A percentile compares a stretch with the other conserved stretches of the same genome.
These are phyloP conservation scores for Aspergillus conjunctus DNA, from an alignment of 495 filamentous ascomycete species.

Conservation along the genomic window DNA sequence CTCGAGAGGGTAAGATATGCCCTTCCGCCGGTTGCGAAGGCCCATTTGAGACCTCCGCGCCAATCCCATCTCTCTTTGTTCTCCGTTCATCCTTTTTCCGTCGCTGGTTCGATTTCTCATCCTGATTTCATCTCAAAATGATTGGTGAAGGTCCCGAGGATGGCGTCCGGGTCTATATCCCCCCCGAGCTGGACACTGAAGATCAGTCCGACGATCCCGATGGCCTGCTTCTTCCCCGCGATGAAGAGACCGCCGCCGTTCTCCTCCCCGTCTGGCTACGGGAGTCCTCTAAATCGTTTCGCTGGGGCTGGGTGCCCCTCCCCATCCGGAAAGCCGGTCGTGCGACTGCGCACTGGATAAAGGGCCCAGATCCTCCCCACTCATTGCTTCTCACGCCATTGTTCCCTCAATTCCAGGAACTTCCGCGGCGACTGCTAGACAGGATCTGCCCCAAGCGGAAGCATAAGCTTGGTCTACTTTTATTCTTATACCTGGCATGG, in stretches of 20 bases:
- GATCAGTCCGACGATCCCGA: slow-evolving; percentile 44
- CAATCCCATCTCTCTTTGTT: slow-evolving; percentile 16
- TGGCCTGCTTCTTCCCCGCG: slow-evolving; percentile 36
- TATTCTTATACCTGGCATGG: slow-evolving; percentile 69
- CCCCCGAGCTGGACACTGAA: slow-evolving; percentile 41
- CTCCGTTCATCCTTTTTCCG: slow-evolving; percentile 16
- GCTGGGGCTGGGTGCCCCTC: slow-evolving; percentile 56
- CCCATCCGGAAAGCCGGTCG: slow-evolving; percentile 50
- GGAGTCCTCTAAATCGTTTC: slow-evolving; percentile 56
- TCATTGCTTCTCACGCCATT: slow-evolving; percentile 67
- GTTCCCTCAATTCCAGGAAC: slow-evolving; percentile 68
- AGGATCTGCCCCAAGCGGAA: slow-evolving; percentile 62
- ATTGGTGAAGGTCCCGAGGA: slow-evolving; percentile 41
- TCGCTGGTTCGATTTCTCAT: slow-evolving; percentile 16
- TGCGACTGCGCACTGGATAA: slow-evolving; percentile 62
- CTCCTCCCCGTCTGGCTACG: slow-evolving; percentile 54
- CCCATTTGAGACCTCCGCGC: slow-evolving; percentile 25
- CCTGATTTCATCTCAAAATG: slow-evolving; percentile 31
- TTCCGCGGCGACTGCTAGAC: slow-evolving; percentile 64
- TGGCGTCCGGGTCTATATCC: slow-evolving; percentile 37
- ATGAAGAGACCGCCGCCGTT: slow-evolving; percentile 39
- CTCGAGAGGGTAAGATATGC: slow-evolving; percentile 2
- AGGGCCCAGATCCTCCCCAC: slow-evolving; percentile 67
- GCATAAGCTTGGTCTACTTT: slow-evolving; percentile 60
- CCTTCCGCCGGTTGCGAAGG: slow-evolving; percentile 25